Base-by-base conservation (phyloP, 2,329 filamentous ascomycete species). In the Fusarium subglutinans region DNA sequence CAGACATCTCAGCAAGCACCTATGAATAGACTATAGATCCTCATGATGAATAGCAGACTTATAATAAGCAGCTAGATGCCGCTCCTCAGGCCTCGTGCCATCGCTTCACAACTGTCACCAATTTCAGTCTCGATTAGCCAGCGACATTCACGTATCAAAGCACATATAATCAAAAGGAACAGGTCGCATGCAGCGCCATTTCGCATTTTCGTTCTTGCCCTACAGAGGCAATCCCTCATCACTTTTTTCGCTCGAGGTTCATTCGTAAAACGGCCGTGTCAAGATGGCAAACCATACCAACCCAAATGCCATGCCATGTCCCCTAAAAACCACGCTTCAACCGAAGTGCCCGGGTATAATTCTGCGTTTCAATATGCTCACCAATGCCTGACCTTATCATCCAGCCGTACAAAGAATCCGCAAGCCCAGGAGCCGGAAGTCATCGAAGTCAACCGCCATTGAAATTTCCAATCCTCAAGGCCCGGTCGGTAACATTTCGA, bases 191-290 rank as follows among this genome's bases (percentile, higher is more conserved):
- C 35, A 69, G 73, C 70, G 75, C 68, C 75, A 69, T 59, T 59
- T 69, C 47, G 35, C 38, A 69, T 72, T 74, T 74, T 59, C 30
- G 8, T 55, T 55, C 33, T 55, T 55, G 48, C 64, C 59, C 56
- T 61, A 57, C 41, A 43, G 28, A 68, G 63, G 51, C 66, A 66
- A 66, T 63, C 63, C 38, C 48, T 44, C 50, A 28, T 73, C 66
- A 62, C 69, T 68, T 72, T 72, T 69, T 71, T 65, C 33, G 50
- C 70, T 68, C 74, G 66, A 69, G 69, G 65, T 77, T 65, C 66
- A 77, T 75, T 77, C 73, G 62, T 74, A 72, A 78, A 78, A 77
- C 70, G 76, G 77, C 75, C 74, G 77, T 76, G 73, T 78, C 71
- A 74, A 73, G 60, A 74, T 70, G 74, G 76, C 74, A 71, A 73